Conservation (phyloP, 1,284 basidiomycete genomes). For the Pholiota adiposa region DNA sequence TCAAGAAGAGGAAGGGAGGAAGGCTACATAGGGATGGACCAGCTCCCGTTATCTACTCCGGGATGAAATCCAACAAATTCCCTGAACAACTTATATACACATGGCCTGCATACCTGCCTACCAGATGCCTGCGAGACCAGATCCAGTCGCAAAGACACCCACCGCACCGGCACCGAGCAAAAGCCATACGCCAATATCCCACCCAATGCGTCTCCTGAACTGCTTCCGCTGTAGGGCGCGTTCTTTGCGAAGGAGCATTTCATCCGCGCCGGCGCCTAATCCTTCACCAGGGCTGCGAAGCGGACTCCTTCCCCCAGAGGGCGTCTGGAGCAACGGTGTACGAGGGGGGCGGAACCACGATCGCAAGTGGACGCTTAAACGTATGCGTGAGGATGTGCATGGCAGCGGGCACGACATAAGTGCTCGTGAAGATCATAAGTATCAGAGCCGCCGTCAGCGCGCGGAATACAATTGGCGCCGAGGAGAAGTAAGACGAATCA, state of each 20-base stretch:
- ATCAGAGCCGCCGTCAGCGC: slow-evolving; percentile 28
- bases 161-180: slow-evolving; percentile 21
- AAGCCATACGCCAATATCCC: slow-evolving; percentile 78
- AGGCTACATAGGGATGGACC: slow-evolving; percentile 1
- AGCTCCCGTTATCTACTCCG: slow-evolving; percentile 4
- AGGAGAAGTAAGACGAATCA: slow-evolving; percentile 15
- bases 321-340: slow-evolving; percentile 29
- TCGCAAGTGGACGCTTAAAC: slow-evolving; percentile 69
- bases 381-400: slow-evolving; percentile 70
- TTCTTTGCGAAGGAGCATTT: slow-evolving; percentile 77
- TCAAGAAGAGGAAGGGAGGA: background rate
- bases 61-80: too few species aligned
- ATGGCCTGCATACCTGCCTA: background rate
- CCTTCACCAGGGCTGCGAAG: slow-evolving; percentile 2
- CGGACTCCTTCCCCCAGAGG: slow-evolving; percentile 9
- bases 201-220: slow-evolving; percentile 63
- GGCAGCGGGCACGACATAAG: slow-evolving; percentile 68
- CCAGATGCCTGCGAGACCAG: slow-evolving; percentile 5
- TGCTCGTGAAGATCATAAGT: slow-evolving; percentile 49
- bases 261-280: slow-evolving; percentile 44
- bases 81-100: background rate
- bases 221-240: slow-evolving; percentile 68
- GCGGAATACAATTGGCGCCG: slow-evolving; percentile 18
- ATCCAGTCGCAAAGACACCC: background rate
- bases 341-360: slow-evolving; percentile 55